Percentiles rank a stretch among this genome's conserved stretches.
Evolutionary conservation across 345 rosid species (phyloP).

Genomic region (Microcos paniculata): DNA sequence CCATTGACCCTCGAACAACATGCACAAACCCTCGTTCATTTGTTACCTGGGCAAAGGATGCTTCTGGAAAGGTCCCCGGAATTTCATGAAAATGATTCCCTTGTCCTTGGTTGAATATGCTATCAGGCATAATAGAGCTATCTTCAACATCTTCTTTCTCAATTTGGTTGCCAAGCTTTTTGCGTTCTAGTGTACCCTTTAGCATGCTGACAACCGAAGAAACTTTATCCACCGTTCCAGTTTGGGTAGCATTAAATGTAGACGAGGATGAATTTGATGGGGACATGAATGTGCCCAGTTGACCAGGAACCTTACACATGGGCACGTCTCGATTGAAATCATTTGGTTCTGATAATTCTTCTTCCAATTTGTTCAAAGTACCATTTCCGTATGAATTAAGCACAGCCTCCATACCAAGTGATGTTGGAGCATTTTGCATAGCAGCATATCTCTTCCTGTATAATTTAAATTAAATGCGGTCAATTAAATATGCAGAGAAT

Average conservation of each 20-base stretch:
- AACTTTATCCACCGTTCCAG: constrained; percentile 40
- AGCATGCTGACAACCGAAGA: constrained; percentile 73
- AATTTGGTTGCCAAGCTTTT: constrained; percentile 44
- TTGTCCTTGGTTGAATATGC: constrained; percentile 29
- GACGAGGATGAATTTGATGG: constrained; percentile 64
- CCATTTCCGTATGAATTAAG: constrained; percentile 29
- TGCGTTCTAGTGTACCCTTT: constrained; percentile 63
- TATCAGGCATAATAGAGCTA: constrained; percentile 24
- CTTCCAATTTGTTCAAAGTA: constrained; percentile 34
- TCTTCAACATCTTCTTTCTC: constrained; percentile 42
- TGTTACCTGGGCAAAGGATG: constrained; percentile 28
- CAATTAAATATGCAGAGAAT: too few species aligned
- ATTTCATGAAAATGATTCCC: constrained; percentile 32
- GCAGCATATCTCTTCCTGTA: constrained; percentile 71
- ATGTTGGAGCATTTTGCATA: constrained; percentile 50
- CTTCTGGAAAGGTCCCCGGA: constrained; percentile 29
- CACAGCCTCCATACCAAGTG: constrained; percentile 36
- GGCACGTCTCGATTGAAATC: constrained; percentile 29
- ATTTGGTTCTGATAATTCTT: constrained; percentile 36
- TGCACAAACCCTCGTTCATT: constrained; percentile 23
- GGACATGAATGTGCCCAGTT: constrained; percentile 42
- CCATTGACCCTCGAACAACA: constrained; percentile 33
- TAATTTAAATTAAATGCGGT: neutral
- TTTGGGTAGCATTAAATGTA: constrained; percentile 36
- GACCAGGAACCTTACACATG: constrained; percentile 38